Base-by-base conservation (phyloP, 2,329 filamentous ascomycete genomes). In the Saccharata proteae region DNA sequence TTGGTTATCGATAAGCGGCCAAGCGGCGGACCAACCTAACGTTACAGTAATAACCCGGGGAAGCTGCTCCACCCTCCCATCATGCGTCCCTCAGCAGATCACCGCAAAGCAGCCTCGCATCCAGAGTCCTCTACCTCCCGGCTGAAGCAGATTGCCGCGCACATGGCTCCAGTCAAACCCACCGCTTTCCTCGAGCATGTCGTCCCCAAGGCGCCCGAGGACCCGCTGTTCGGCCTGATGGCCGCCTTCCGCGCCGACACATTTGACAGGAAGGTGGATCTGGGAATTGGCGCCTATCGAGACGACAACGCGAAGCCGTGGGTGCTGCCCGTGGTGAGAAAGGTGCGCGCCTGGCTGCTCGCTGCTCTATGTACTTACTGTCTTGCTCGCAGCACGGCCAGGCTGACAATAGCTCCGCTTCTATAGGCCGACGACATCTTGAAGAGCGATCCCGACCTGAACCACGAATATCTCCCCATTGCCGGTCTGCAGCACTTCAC, bases 381-480 rank as follows among this genome's bases (percentile, higher is more conserved):
- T 49, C 41, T 13, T 26, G 9, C 15, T 12, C 12, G 13, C 13
- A 9, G 14, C 12, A 32, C 19, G 7, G 19, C 28, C 11, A 24
- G 22, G 40, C 49, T 51, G 32, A 52, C 43, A 32, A 23, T 19
- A 9, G 12, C 15, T 23, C 29, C 35, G 26, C 35, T 29, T 36
- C 30, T 43, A 31, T 54, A 96, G 88, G 90, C 90, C 46, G 86
- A 96, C 56, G 80, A 90, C 43, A 75, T 84, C 48, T 73, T 96
- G 44, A 80, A 77, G 58, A 79, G 80, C 54, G 85, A 94, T 60
- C 85, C 88, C 52, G 72, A 82, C 38, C 69, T 93, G 47, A 93
- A 98, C 65, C 88, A 98, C 67, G 90, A 98, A 70, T 98, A 98
- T 62, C 83, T 92, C 38, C 88, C 90, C 37, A 98, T 98, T 55